Evolutionary conservation across 2,329 filamentous ascomycete species (phyloP).

Genomic region (Monilinia fructigena): DNA sequence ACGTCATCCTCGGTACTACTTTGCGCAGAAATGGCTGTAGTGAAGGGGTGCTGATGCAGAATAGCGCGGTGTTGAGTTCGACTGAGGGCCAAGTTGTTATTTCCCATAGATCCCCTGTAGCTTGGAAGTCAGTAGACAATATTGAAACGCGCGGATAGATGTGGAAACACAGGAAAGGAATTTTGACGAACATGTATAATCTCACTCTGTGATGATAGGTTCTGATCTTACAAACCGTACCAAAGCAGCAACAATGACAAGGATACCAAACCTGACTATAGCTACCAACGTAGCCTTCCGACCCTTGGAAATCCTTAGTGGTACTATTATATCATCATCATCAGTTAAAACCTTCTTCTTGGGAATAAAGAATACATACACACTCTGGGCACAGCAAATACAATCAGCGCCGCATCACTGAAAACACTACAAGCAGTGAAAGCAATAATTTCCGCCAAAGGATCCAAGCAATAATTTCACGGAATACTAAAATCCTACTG

Average conservation of each 20-base stretch:
- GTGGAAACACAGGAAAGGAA: neutral
- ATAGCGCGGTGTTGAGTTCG: conserved; percentile 6
- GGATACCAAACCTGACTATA: neutral
- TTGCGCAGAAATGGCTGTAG: neutral
- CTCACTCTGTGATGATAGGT: neutral
- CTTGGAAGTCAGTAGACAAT: neutral
- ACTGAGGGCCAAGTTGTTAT: conserved; percentile 12
- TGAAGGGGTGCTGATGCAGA: conserved; percentile 2
- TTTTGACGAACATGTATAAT: neutral
- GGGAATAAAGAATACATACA: neutral
- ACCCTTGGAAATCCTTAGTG: neutral
- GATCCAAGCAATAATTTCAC: neutral
- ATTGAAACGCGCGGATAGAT: too few species aligned
- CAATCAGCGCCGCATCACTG: conserved; percentile 8
- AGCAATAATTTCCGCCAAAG: neutral
- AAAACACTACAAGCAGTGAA: conserved; percentile 11
- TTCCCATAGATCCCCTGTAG: conserved; percentile 10
- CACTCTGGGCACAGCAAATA: neutral
- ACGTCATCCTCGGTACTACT: neutral
- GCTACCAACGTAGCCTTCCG: neutral
- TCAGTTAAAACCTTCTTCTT: neutral
- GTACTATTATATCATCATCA: neutral
- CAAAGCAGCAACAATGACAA: neutral
- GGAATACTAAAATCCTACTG: neutral
- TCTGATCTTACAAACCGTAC: neutral